Base-by-base conservation (phyloP, 2,329 filamentous ascomycete genomes). In the Aspergillus chevalieri region DNA sequence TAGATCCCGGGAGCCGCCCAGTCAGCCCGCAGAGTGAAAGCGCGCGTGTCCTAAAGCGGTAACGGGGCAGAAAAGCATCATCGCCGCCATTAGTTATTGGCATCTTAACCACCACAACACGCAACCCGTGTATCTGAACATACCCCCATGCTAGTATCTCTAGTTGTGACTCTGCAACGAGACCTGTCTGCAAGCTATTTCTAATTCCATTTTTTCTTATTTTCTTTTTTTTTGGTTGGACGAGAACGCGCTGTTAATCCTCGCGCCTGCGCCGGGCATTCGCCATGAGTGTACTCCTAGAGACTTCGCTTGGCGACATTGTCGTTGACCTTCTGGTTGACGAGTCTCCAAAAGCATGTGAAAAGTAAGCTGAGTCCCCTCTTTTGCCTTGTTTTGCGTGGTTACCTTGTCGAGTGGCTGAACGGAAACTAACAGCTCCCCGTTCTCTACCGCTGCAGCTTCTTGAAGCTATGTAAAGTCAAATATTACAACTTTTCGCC, bases 401-500 rank as follows among this genome's bases (percentile, higher is more conserved):
- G 46, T 49, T 50, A 45, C 38, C 47, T 47, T 54, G 53, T 62
- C 53, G 60, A 61, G 71, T 65, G 66, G 74, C 81, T 84, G 75
- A 85, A 75, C 67, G 68, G 68, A 66, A 61, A 73, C 75, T 76
- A 78, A 75, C 22, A 83, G 76, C 76, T 63, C 57, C 70, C 64
- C 63, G 60, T 33, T 56, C 26, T 57, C 44, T 61, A 54, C 54
- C 59, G 59, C 63, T 67, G 55, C 70, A 94, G 89, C 79, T 97
- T 98, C 70, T 77, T 98, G 50, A 97, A 98, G 79, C 87, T 98
- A 61, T 96, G 93, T 82, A 97, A 97, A 75, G 78, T 90, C 72
- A 98, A 96, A 76, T 98, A 97, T 75, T 98, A 96, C 83, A 97
- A 97, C 76, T 97, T 94, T 70, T 85, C 90, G 5, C 93, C 92